phyloP scores from a whole-genome alignment of 495 filamentous ascomycete species.

The Neurospora sp. region DNA sequence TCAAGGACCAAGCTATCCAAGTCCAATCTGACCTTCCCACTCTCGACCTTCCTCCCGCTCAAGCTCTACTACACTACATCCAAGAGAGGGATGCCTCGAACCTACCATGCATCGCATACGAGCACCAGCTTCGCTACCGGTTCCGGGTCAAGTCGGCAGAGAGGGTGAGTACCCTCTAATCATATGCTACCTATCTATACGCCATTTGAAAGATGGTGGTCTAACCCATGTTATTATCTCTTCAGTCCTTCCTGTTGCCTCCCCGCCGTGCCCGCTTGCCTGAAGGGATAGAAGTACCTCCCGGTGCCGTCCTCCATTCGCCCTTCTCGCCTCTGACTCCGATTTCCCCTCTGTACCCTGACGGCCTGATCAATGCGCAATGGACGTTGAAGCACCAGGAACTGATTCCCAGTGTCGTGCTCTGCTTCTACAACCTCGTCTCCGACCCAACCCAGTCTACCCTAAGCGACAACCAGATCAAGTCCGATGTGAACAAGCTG shows the following conservation, averaged over 20 bases:
- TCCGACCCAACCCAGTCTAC: conserved; percentile 61
- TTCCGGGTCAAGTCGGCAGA: conserved; percentile 63
- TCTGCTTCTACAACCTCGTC: conserved; percentile 63
- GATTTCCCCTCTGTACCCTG: conserved; percentile 68
- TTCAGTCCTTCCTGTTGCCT: conserved; percentile 41
- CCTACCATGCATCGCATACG: conserved; percentile 46
- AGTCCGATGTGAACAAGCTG: conserved; percentile 72
- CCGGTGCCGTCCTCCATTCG: conserved; percentile 58
- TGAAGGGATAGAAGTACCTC: conserved; percentile 35
- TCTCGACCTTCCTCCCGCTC: conserved; percentile 53
- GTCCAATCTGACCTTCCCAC: conserved; percentile 59
- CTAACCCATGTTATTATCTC: not conserved
- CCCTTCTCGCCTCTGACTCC: conserved; percentile 81
- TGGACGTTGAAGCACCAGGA: conserved; percentile 84
- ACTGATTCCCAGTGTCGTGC: conserved; percentile 65
- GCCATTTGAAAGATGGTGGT: not conserved
- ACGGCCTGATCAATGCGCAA: conserved; percentile 68
- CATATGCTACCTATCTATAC: not conserved
- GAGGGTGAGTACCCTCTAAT: conserved; percentile 49
- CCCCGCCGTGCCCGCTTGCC: conserved; percentile 40
- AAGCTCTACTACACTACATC: conserved; percentile 58
- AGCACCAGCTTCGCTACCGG: conserved; percentile 32
- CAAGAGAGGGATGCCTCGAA: conserved; percentile 53
- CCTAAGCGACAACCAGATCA: conserved; percentile 74
- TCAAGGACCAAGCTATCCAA: conserved; percentile 48